These are phyloP conservation scores for Ambrosia trifida DNA, from an alignment of 129 eudicot species.

Conservation along the genomic window DNA sequence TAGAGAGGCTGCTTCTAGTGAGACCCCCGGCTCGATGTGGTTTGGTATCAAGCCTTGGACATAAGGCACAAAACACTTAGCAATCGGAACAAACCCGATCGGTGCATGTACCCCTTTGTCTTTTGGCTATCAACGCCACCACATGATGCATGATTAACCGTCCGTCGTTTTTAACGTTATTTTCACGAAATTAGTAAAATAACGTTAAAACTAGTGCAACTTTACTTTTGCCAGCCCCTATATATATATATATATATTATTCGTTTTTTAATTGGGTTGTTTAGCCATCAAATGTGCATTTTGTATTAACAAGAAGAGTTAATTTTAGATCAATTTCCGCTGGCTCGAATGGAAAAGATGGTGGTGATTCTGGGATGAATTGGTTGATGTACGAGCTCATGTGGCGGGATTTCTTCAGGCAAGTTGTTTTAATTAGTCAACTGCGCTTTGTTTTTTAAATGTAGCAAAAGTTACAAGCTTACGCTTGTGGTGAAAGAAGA, in stretches of 20 bases:
- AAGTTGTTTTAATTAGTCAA: slow-evolving; percentile 22
- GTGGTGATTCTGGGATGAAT: slow-evolving; percentile 76
- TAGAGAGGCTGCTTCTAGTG: no score
- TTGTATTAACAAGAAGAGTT: slow-evolving; percentile 6
- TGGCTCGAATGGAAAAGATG: slow-evolving; percentile 55
- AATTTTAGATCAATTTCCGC: slow-evolving; percentile 64
- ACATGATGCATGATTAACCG: no score
- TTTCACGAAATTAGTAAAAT: no score
- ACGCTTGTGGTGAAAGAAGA: not conserved
- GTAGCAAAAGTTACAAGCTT: not conserved
- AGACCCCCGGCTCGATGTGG: no score
- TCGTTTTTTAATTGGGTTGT: not conserved
- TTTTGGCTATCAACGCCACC: no score
- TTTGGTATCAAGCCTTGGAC: no score
- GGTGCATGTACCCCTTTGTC: no score
- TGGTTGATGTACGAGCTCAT: slow-evolving; percentile 90
- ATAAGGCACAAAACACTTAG: no score
- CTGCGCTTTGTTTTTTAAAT: not conserved
- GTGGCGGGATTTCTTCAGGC: slow-evolving; percentile 99
- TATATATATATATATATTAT: not conserved
- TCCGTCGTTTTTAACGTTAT: no score
- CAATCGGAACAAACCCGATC: no score
- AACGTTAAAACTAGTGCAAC: no score
- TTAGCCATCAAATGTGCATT: not conserved
- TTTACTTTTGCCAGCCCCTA: no score